Conservation (phyloP, 2,329 filamentous ascomycete genomes). For the Colletotrichum sp. region DNA sequence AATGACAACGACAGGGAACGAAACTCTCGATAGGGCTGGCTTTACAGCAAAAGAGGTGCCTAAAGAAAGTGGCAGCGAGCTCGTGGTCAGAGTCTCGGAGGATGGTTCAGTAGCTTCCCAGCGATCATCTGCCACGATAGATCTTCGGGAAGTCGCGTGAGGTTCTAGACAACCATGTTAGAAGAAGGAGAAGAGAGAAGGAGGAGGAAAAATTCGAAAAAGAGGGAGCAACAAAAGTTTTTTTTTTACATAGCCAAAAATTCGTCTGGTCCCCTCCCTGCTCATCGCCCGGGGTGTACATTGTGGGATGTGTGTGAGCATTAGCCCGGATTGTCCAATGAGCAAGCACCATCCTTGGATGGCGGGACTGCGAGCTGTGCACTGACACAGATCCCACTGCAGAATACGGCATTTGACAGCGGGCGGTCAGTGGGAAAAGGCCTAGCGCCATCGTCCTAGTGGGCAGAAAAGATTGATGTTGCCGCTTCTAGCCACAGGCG, state of each 20-base stretch:
- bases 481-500: slow-evolving; percentile 16
- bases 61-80: slow-evolving; percentile 13
- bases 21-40: slow-evolving; percentile 6
- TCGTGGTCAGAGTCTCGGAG: slow-evolving; percentile 21
- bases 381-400: slow-evolving; percentile 16
- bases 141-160: slow-evolving; percentile 23
- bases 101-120: slow-evolving; percentile 22
- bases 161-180: slow-evolving; percentile 22
- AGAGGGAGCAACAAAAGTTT: slow-evolving; percentile 18
- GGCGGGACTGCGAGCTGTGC: background rate
- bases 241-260: slow-evolving; percentile 21
- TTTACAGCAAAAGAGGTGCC: background rate
- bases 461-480: slow-evolving; percentile 13
- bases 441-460: background rate
- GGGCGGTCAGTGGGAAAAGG: background rate
- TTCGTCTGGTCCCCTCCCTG: slow-evolving; percentile 13
- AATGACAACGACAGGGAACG: slow-evolving; percentile 5
- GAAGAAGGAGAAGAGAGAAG: slow-evolving; percentile 18
- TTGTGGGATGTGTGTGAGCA: background rate
- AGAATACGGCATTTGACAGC: slow-evolving; percentile 4
- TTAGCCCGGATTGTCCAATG: slow-evolving; percentile 17
- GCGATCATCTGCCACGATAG: slow-evolving; percentile 27
- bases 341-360: slow-evolving; percentile 9
- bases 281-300: background rate
- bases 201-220: background rate